Evolutionary conservation across 225 moss, liverwort and hornwort species (phyloP).

Genomic region (Takakia lepidozioides): DNA sequence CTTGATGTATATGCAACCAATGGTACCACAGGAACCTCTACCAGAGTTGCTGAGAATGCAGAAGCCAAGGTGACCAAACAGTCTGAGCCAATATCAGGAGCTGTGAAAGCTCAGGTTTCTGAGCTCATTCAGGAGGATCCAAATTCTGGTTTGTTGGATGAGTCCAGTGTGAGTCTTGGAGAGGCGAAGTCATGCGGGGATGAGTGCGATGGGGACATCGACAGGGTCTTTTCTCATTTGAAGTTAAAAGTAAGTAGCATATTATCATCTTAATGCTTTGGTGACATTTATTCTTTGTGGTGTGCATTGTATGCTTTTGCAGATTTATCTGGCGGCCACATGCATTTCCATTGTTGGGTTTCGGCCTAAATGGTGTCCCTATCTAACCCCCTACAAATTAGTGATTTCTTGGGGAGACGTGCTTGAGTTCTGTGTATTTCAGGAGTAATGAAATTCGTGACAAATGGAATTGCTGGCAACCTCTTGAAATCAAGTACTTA

Average conservation of each 20-base stretch:
- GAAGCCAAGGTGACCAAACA: slow-evolving; percentile 4
- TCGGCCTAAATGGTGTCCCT: no score
- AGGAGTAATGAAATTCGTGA: neutral
- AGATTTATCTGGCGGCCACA: neutral
- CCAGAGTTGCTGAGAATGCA: neutral
- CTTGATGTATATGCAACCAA: no score
- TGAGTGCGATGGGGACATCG: slow-evolving; percentile 4
- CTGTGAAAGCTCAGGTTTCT: neutral
- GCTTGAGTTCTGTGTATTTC: neutral
- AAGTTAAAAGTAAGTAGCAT: slow-evolving; percentile 5
- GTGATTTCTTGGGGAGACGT: neutral
- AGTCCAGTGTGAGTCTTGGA: slow-evolving; percentile 3
- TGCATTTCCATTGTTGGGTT: neutral
- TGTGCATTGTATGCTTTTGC: neutral
- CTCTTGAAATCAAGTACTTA: no score
- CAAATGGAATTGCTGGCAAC: no score
- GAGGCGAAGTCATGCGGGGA: neutral
- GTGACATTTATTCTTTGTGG: neutral
- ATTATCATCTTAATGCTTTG: neutral
- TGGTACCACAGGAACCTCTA: no score
- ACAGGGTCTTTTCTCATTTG: slow-evolving; percentile 1
- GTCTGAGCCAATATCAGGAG: neutral
- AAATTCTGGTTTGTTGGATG: neutral
- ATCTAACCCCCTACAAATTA: neutral
- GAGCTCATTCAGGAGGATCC: neutral